Base-by-base conservation (phyloP, 768 basidiomycete species). In the Tephrocybe sp. region DNA sequence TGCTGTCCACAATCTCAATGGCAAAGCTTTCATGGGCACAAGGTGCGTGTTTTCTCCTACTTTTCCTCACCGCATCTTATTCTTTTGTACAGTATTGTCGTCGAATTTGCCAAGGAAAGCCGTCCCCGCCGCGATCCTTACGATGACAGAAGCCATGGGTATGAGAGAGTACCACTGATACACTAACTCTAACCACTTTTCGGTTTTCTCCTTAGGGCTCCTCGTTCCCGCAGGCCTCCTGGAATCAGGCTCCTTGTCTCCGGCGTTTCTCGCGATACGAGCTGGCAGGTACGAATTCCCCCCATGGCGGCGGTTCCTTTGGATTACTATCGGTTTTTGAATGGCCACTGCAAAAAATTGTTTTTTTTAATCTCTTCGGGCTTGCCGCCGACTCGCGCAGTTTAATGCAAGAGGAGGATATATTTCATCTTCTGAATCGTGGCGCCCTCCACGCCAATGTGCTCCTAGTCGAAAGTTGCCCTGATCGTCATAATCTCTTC, bases 61-160 rank as follows among this genome's bases (percentile, higher is more conserved):
- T 11, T 12, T 16, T n/a, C n/a, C n/a, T n/a, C n/a, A n/a, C n/a
- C n/a, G n/a, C n/a, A n/a, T n/a, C n/a, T n/a, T n/a, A n/a, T n/a
- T 6, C 12, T 49, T 18, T 52, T 33, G 38, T 34, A 4, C 47
- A 97, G 94, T 63, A 90, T 99, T 55, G 88, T 97, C 12, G 93
- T 99, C 38, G 92, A 99, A 66, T 93, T 93, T 62, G 93, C 95
- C 7, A 94, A 95, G 67, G 94, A 97, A 60, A 86, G 84, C 53
- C 84, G 91, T 18, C 87, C 88, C 47, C 86, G 90, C 56, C 81
- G 91, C 47, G 91, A 93, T 16, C 68, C 70, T 13, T 88, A 86
- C 57, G 88, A 88, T 24, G 21, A 38, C 19, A 67, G 80, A 60
- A 69, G 71, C 50, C 69, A 84, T 64, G 82, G 84, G 81, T 84